Conservation (phyloP, 805 yeast genomes). For the Barnettozyma sp. region DNA sequence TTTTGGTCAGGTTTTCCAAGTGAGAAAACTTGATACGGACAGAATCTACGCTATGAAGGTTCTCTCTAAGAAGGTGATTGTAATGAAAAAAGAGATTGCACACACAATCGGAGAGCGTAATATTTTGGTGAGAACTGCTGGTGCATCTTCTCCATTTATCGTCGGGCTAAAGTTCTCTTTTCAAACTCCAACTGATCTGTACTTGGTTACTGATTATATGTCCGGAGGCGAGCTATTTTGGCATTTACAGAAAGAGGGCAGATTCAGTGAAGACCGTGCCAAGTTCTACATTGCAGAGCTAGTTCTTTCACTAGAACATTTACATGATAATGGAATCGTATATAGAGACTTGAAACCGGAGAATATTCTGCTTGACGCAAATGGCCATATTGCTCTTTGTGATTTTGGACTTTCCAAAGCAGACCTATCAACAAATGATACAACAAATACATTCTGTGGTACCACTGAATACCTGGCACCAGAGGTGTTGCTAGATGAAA, state of each 20-base stretch:
- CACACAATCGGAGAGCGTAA: slow-evolving; percentile 97
- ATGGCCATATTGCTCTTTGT: slow-evolving; percentile 95
- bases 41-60: slow-evolving; percentile 98
- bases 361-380: slow-evolving; percentile 89
- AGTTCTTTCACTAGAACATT: slow-evolving; percentile 85
- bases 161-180: slow-evolving; percentile 94
- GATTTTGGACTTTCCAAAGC: slow-evolving; percentile 97
- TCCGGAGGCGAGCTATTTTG: slow-evolving; percentile 96
- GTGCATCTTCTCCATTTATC: slow-evolving; percentile 84
- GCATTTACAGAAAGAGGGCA: slow-evolving; percentile 95
- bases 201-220: slow-evolving; percentile 95
- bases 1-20: slow-evolving; percentile 97
- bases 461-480: slow-evolving; percentile 98
- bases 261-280: slow-evolving; percentile 89
- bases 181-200: slow-evolving; percentile 90
- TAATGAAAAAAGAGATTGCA: slow-evolving; percentile 94
- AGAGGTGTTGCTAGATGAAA: slow-evolving; percentile 88
- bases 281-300: slow-evolving; percentile 96
- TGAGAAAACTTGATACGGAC: slow-evolving; percentile 79
- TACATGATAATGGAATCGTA: slow-evolving; percentile 93
- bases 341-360: slow-evolving; percentile 97
- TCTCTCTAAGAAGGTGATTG: slow-evolving; percentile 87
- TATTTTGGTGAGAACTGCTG: slow-evolving; percentile 86
- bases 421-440: slow-evolving; percentile 70
- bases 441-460: slow-evolving; percentile 97